These are phyloP conservation scores for Parathielavia hyrcaniae DNA, from an alignment of 495 filamentous ascomycete genomes.

Conservation along the genomic window DNA sequence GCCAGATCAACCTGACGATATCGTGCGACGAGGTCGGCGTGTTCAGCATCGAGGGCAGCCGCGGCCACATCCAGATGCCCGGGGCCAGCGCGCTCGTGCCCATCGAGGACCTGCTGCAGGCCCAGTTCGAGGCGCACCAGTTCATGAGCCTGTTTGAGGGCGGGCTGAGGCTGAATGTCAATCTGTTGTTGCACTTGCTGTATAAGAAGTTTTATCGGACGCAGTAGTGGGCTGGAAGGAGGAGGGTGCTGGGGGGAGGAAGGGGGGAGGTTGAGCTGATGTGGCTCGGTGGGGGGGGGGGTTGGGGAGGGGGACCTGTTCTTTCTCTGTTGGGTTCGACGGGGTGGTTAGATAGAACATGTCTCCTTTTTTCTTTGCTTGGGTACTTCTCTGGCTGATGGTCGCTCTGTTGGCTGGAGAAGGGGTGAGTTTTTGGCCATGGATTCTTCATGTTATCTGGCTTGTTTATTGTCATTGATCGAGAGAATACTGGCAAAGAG, in stretches of 20 bases:
- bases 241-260: not conserved
- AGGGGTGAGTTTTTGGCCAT: not conserved
- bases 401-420: not conserved
- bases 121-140: slow-evolving; percentile 92
- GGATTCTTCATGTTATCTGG: not conserved
- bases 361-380: not conserved
- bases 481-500: not conserved
- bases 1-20: slow-evolving; percentile 88
- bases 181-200: slow-evolving; percentile 87
- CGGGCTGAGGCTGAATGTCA: slow-evolving; percentile 82
- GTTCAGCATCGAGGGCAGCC: slow-evolving; percentile 86
- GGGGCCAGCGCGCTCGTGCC: slow-evolving; percentile 86
- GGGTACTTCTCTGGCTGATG: not conserved
- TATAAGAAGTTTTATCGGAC: slow-evolving; percentile 97
- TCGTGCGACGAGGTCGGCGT: slow-evolving; percentile 90
- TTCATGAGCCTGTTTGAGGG: slow-evolving; percentile 93
- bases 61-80: slow-evolving; percentile 90
- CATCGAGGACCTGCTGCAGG: slow-evolving; percentile 89
- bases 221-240: slow-evolving; percentile 51
- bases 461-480: not conserved
- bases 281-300: not conserved
- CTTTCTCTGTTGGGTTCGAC: not conserved
- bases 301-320: no score
- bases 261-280: not conserved
- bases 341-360: not conserved